Evolutionary conservation across 805 yeast species (phyloP), one percentile per base, ranked within the genome.

Genomic region (Clavispora santaluciae): DNA sequence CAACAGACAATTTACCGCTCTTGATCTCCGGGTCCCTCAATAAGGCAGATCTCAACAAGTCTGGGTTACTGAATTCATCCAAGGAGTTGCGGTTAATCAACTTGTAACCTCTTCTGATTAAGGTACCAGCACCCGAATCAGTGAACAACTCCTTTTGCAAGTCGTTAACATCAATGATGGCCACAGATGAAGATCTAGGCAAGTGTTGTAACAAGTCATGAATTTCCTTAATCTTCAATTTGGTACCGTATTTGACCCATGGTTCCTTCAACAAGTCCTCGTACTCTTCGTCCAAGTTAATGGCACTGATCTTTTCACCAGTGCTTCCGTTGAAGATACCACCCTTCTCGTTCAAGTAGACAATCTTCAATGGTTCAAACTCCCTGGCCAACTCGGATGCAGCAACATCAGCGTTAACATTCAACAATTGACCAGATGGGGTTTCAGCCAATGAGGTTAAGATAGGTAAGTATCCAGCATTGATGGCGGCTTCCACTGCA

Each of bases 181-280:
- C 99, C 36, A 93, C 99, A 4, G 97, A 89, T 1, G 97, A 89
- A 3, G 97, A 87, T 64, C 98, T 82, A 45, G 99, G 99, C 61
- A 93, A 76, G 61, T 84, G 90, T 68, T 86, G 91, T 60, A 93
- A 78, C 59, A 93, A 76, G 57, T 93, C 99, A 64, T 87, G 89
- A 64, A 93, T 93, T 68, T 93, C 98, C 64, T 85, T 90, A 63
- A 93, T 91, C 73, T 93, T 93, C 63, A 93, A 76, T 70, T 93
- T 93, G 45, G 99, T 93, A 53, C 99, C 99, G 64, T 91, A 93
- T 65, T 93, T 91, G 54, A 93, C 98, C 99, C 99, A 93, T 22
- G 93, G 78, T 67, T 93, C 89, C 63, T 89, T 84, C 80, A 93
- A 72, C 55, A 93, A 73, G 39, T 77, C 86, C 29, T 90, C 96